Evolutionary conservation across 805 yeast genomes (phyloP), one percentile per base, ranked within the genome.

Genomic region (Myxozyma monticola): DNA sequence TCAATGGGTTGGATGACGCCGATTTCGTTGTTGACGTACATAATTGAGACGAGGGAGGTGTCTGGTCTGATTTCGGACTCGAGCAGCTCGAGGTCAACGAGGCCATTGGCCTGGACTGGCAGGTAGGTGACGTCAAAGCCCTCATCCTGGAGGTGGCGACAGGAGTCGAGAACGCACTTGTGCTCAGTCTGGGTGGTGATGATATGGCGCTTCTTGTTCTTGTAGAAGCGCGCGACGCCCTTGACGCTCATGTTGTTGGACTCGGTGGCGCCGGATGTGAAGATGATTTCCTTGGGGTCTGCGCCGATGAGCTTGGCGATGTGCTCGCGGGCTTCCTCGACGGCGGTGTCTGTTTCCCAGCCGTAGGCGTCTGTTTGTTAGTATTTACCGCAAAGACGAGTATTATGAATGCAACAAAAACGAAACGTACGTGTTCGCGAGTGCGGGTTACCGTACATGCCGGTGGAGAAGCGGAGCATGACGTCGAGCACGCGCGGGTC

Each of bases 181-280:
- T 93, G 99, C 71, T 93, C 99, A 1, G 98, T 93, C 70, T 89
- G 96, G 1, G 95, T 81, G 21, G 99, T 93, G 67, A 93, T 90
- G 62, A 93, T 85, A 70, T 93, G 99, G 65, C 81, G 85, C 74
- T 91, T 93, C 36, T 91, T 84, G 64, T 85, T 86, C 52, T 80
- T 79, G 74, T 91, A 93, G 70, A 93, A 93, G 54, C 96, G 78
- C 2, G 96, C 91, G 14, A 93, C 95, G 65, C 99, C 99, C 71
- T 93, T 93, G 60, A 93, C 71, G 25, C 86, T 90, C 88, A 88
- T 87, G 68, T 95, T 93, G 73, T 93, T 93, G 39, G 93, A 82
- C 69, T 93, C 99, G 3, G 99, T 93, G 51, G 99, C 99, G 51
- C 99, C 99, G 1, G 95, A 84, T 0, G 98, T 93, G 74, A 93